Evolutionary conservation across 148 eudicot genomes (phyloP).

Genomic region (Fagopyrum homotropicum): DNA sequence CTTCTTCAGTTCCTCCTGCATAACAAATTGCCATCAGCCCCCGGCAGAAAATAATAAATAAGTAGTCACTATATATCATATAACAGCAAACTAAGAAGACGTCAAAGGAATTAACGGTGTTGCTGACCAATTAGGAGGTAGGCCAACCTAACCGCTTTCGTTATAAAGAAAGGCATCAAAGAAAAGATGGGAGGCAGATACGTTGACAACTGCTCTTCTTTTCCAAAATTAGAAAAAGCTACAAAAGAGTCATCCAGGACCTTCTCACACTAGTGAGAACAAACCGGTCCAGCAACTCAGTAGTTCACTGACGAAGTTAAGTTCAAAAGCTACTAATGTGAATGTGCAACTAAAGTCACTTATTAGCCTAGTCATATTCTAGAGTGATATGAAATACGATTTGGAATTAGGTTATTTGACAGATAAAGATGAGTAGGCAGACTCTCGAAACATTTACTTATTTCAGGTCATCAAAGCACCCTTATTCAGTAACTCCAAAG

Average conservation of each 20-base stretch:
- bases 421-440: background rate
- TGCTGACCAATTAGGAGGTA: no score
- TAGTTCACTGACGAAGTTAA: no score
- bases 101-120: background rate
- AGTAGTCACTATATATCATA: background rate
- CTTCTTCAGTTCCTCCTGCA: conserved; percentile 87
- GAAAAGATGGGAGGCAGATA: background rate
- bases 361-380: background rate
- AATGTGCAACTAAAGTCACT: background rate
- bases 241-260: background rate
- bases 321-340: background rate
- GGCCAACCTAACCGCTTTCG: no score
- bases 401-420: background rate
- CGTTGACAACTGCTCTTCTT: conserved; percentile 1
- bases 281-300: background rate
- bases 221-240: background rate
- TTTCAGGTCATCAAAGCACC: background rate
- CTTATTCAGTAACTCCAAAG: background rate
- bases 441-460: background rate
- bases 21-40: background rate
- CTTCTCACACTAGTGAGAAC: background rate
- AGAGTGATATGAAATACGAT: background rate
- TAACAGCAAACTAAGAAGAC: background rate
- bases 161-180: no score
- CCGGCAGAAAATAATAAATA: no score